A percentile compares a stretch with the other conserved stretches of the same genome.
Conservation (phyloP, 2,329 filamentous ascomycete genomes). For the Aspergillus uvarum region DNA sequence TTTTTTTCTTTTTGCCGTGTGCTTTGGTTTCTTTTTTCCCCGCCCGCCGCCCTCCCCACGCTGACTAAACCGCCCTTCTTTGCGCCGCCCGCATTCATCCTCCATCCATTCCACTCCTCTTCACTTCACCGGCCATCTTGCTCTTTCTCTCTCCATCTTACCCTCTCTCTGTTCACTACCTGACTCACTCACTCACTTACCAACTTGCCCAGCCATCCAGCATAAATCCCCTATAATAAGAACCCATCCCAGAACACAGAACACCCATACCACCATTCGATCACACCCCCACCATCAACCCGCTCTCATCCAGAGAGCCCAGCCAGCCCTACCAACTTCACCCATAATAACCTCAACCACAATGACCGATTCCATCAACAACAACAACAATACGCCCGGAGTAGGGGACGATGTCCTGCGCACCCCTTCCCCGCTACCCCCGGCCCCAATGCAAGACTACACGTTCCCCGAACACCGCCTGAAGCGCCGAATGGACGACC, state of each 20-base stretch:
- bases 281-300: neutral
- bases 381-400: slow-evolving; percentile 9
- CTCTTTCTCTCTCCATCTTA: neutral
- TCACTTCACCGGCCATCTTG: too few species aligned
- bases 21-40: neutral
- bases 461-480: slow-evolving; percentile 46
- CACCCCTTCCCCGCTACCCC: slow-evolving; percentile 21
- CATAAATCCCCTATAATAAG: too few species aligned
- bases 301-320: neutral
- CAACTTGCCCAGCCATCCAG: neutral
- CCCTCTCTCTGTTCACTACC: neutral
- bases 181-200: neutral
- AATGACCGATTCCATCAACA: slow-evolving; percentile 28
- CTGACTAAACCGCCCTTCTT: slow-evolving; percentile 5
- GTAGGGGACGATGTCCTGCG: slow-evolving; percentile 32
- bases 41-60: slow-evolving; percentile 8
- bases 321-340: neutral
- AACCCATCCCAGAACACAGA: neutral
- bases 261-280: neutral
- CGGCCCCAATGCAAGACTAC: slow-evolving; percentile 43
- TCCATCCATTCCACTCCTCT: neutral
- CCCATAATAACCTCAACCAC: slow-evolving; percentile 19
- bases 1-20: slow-evolving; percentile 1
- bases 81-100: slow-evolving; percentile 11
- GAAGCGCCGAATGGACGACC: slow-evolving; percentile 48